Evolutionary conservation across 257 asterid genomes (phyloP), one percentile per base, ranked within the genome.

Genomic region (Solanum rostratum): DNA sequence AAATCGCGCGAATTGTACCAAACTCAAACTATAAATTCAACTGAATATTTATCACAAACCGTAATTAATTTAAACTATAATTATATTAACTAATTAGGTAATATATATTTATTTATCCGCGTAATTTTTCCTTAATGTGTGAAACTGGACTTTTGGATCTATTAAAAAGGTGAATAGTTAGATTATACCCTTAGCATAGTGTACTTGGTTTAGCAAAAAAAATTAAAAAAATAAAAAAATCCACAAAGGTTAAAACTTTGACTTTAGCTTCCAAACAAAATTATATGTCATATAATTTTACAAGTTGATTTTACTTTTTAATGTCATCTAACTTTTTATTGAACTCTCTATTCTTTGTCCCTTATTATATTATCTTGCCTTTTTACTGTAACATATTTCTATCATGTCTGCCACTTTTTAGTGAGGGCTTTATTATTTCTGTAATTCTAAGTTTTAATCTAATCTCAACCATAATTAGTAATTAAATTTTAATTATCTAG

Each of bases 191-290:
- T 49, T 27, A 16, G 82, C 63, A 49, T 49, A 76, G 63, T 50
- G 63, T 76, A 50, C 63, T 50, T 76, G 45, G 41, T 76, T 49
- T 76, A 76, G 63, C 63, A 9, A 27, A 27, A 49, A 46, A 15
- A 7, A 24, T 29, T 0, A 0, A 46, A 45, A 49, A 12, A 24
- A 24, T 30, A 2, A 0, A 49, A 46, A 49, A 6, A 49, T 57
- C 24, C 30, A 57, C 63, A 43, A 29, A 60, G 20, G 46, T 29
- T 62, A 74, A 29, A 62, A 24, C 50, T 57, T 85, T 82, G 88
- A 85, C 88, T 65, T 85, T 59, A 57, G 46, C 41, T 39, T 46
- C 68, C 55, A 76, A 50, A 76, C 82, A 76, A 76, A 76, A 27
- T 27, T 76, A 18, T 27, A 49, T 45, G 14, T 24, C 84, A 53